A percentile compares a stretch with the other conserved stretches of the same genome.
Conservation (phyloP, 2,329 filamentous ascomycete genomes). For the Xylaria arbuscula region DNA sequence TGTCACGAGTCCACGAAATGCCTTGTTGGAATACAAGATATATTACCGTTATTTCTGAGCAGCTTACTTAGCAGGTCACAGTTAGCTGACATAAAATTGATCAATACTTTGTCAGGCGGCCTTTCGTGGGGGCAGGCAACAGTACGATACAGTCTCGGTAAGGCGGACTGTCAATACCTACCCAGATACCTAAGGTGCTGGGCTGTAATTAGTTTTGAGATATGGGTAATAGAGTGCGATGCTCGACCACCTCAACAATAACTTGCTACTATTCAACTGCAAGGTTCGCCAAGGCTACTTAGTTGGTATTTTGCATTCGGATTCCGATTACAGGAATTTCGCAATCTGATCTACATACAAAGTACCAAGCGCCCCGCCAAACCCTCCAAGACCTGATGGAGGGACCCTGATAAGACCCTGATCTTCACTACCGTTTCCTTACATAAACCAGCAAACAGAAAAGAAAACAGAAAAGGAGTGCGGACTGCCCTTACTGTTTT, state of each 20-base stretch:
- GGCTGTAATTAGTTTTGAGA: neutral
- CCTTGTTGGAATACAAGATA: constrained; percentile 2
- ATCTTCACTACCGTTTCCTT: constrained; percentile 16
- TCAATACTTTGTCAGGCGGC: neutral
- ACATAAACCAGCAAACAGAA: neutral
- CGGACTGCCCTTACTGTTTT: neutral
- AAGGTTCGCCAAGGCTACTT: constrained; percentile 8
- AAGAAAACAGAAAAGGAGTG: neutral
- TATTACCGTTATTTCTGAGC: neutral
- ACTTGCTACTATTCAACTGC: constrained; percentile 15
- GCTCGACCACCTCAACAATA: constrained; percentile 14
- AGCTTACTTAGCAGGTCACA: constrained; percentile 5
- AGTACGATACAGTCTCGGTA: constrained; percentile 3
- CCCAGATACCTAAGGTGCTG: too few species aligned
- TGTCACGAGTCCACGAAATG: constrained; percentile 21
- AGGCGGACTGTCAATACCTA: constrained; percentile 8
- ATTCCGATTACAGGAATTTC: neutral
- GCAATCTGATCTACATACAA: constrained; percentile 18
- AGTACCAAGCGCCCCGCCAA: constrained; percentile 5
- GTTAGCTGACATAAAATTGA: neutral
- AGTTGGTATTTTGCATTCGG: neutral
- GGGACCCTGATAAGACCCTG: constrained; percentile 24
- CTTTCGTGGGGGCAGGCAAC: constrained; percentile 13
- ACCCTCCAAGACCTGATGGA: constrained; percentile 11
- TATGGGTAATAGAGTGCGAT: constrained; percentile 24